Evolutionary conservation across 2,329 filamentous ascomycete genomes (phyloP).

Genomic region (Exophiala xenobiotica): DNA sequence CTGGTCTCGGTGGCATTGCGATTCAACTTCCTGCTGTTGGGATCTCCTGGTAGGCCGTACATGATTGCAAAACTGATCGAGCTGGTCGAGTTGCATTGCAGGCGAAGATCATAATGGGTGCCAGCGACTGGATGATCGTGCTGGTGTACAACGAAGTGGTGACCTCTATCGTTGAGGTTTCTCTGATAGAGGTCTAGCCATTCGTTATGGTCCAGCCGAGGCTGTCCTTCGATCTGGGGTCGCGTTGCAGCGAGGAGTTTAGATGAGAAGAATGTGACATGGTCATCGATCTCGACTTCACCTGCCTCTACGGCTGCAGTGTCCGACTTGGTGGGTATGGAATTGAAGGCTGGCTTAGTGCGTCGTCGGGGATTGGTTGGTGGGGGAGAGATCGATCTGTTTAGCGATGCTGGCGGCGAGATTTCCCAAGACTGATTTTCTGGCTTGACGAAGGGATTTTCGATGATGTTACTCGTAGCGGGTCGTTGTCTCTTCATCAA

Average conservation of each 20-base stretch:
- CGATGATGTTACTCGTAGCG: constrained; percentile 6
- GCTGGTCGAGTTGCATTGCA: constrained; percentile 68
- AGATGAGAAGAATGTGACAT: constrained; percentile 49
- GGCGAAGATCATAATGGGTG: constrained; percentile 66
- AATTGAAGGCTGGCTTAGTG: not conserved
- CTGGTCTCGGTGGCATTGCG: constrained; percentile 63
- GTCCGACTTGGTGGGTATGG: constrained; percentile 8
- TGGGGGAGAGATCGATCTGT: constrained; percentile 23
- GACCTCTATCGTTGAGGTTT: constrained; percentile 47
- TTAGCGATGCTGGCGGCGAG: constrained; percentile 18
- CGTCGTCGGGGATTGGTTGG: constrained; percentile 8
- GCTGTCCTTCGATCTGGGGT: constrained; percentile 23
- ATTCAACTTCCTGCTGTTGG: constrained; percentile 55
- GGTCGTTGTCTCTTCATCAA: constrained; percentile 15
- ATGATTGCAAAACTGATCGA: constrained; percentile 64
- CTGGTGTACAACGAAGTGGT: constrained; percentile 69
- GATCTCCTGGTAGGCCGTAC: constrained; percentile 61
- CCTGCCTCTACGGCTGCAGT: constrained; percentile 54
- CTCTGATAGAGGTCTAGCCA: constrained; percentile 50
- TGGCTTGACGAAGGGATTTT: constrained; percentile 13
- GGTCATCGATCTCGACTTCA: constrained; percentile 47
- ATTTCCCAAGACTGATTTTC: constrained; percentile 10
- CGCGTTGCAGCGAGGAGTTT: constrained; percentile 39
- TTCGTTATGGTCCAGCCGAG: constrained; percentile 42
- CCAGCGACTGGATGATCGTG: constrained; percentile 71